Percentiles rank a stretch among this genome's conserved stretches.
Evolutionary conservation across 2,329 filamentous ascomycete genomes (phyloP).

Genomic region (Diplodia intermedia): DNA sequence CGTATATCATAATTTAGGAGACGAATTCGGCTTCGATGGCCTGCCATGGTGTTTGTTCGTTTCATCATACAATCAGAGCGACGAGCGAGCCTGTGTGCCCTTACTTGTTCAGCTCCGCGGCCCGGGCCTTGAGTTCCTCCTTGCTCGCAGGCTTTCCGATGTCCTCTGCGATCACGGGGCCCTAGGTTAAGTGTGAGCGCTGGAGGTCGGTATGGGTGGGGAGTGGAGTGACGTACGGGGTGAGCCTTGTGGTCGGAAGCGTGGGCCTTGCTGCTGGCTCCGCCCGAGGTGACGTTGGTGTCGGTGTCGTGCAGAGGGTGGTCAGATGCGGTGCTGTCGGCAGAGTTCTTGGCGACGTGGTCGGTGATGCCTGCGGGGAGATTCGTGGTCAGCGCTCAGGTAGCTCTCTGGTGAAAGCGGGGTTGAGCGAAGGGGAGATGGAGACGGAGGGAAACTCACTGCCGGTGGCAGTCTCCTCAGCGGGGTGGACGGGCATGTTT

Average conservation of each 20-base stretch:
- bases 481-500: constrained; percentile 52
- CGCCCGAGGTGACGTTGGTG: constrained; percentile 45
- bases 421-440: background rate
- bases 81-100: background rate
- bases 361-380: constrained; percentile 51
- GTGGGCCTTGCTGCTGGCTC: constrained; percentile 39
- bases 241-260: constrained; percentile 50
- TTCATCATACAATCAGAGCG: constrained; percentile 4
- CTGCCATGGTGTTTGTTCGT: background rate
- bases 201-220: background rate
- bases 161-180: constrained; percentile 55
- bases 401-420: background rate
- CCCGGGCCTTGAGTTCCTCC: constrained; percentile 58
- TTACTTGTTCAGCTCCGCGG: constrained; percentile 59
- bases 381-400: background rate
- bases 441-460: constrained; percentile 42
- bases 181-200: constrained; percentile 39
- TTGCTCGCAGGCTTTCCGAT: constrained; percentile 55
- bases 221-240: constrained; percentile 43
- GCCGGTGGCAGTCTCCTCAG: constrained; percentile 49
- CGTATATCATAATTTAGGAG: background rate
- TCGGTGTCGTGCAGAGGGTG: constrained; percentile 47
- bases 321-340: constrained; percentile 49
- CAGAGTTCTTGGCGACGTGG: constrained; percentile 54
- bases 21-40: background rate